Evolutionary conservation across 1,284 basidiomycete genomes (phyloP).

Genomic region (Cutaneotrichosporon cavernicola): DNA sequence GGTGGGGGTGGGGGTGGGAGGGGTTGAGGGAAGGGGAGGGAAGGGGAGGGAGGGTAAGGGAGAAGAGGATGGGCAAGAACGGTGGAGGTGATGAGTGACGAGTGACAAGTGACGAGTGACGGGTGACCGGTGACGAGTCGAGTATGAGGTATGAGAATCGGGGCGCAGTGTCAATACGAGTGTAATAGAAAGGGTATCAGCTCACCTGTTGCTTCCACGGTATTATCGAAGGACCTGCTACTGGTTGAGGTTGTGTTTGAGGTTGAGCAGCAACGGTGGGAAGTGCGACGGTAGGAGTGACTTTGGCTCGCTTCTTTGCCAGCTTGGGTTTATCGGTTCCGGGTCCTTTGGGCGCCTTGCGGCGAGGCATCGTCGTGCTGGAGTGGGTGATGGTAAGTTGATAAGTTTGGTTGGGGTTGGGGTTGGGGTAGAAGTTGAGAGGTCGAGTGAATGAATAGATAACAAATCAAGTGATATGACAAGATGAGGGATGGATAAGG

Average conservation of each 20-base stretch:
- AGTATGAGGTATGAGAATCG: neutral
- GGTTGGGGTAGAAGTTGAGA: too few species aligned
- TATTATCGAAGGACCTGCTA: neutral
- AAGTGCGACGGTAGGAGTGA: neutral
- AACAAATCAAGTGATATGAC: neutral
- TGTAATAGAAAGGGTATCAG: neutral
- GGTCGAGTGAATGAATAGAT: neutral
- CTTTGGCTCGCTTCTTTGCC: neutral
- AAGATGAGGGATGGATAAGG: neutral
- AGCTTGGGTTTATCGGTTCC: neutral
- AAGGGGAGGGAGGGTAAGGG: neutral
- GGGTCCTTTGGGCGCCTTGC: neutral
- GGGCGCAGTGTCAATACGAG: neutral
- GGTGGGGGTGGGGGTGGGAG: neutral
- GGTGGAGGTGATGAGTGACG: neutral
- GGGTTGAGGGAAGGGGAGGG: neutral
- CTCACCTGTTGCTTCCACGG: constrained; percentile 7
- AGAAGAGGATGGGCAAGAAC: too few species aligned
- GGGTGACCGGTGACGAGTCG: neutral
- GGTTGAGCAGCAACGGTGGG: neutral
- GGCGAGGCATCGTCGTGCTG: neutral
- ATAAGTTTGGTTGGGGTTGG: neutral
- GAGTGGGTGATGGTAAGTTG: neutral
- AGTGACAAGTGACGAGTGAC: neutral
- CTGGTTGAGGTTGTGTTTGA: neutral